Base-by-base conservation (phyloP, 805 yeast genomes). In the Ogataea minuta region DNA sequence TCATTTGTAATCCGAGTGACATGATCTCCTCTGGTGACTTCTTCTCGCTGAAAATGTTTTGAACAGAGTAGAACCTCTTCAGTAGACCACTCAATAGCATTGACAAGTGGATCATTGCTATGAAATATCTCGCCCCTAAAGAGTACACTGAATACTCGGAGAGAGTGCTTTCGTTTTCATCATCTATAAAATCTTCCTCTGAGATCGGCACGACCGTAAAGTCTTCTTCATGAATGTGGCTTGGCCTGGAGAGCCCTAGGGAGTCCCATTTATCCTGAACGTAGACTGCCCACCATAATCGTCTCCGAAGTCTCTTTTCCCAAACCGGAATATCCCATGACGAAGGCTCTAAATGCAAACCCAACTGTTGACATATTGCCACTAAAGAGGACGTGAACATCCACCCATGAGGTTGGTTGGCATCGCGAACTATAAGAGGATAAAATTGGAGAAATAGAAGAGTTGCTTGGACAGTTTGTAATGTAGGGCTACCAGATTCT, bases 291-390 rank as follows among this genome's bases (percentile, higher is more conserved):
- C 65, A 60, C 65, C 67, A 61, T 12, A 64, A 45, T 12, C 64
- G 42, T 6, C 49, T 44, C 11, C 70, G 45, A 3, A 64, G 45
- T 19, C 49, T 36, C 34, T 60, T 64, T 23, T 54, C 60, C 26
- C 53, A 50, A 9, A 45, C 49, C 3, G 62, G 52, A 23, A 65
- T 59, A 11, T 49, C 46, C 69, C 70, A 65, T 17, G 42, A 24
- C 6, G 55, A 25, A 43, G 65, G 61, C 39, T 65, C 66, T 7
- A 62, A 26, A 1, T 93, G 91, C 7, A 88, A 66, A 0, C 96
- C 95, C 14, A 88, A 64, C 50, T 88, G 90, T 58, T 87, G 95
- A 0, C 95, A 77, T n/a, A 85, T 61, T 0, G 91, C 79, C 3
- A 84, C 86, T 15, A 87, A 19, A 9, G 38, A 25, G 9, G 41